A percentile compares a stretch with the other conserved stretches of the same genome.
phyloP scores from a whole-genome alignment of 2,329 filamentous ascomycete species.

The Conoideocrella luteorostrata region DNA sequence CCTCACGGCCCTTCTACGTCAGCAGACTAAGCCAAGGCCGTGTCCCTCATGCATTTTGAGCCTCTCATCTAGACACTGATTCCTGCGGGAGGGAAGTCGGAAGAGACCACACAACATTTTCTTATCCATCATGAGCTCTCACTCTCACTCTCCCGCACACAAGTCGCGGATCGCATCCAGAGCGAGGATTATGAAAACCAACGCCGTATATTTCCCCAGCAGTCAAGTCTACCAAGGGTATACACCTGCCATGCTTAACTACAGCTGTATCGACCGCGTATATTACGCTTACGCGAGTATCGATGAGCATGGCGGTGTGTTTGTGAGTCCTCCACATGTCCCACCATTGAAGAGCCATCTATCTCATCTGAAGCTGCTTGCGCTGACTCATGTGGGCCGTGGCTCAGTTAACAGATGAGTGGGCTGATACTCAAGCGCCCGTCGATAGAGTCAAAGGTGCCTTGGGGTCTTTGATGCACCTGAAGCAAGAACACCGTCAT shows the following conservation, averaged over 20 bases:
- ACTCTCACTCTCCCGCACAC: constrained; percentile 36
- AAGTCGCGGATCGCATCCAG: constrained; percentile 40
- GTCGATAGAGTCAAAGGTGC: constrained; percentile 68
- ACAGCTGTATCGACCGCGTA: constrained; percentile 71
- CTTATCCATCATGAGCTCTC: constrained; percentile 28
- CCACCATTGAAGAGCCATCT: background rate
- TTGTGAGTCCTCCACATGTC: constrained; percentile 46
- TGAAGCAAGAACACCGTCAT: constrained; percentile 65
- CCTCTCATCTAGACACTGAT: no score
- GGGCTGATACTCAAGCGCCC: constrained; percentile 64
- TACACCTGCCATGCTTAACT: constrained; percentile 66
- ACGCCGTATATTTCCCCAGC: constrained; percentile 83
- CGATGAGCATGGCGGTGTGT: constrained; percentile 64
- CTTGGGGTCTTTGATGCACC: constrained; percentile 63
- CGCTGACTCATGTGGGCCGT: constrained; percentile 19
- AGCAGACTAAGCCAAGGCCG: background rate
- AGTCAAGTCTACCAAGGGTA: constrained; percentile 66
- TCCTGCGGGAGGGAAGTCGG: no score
- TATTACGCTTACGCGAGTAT: constrained; percentile 80
- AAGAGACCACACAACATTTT: no score
- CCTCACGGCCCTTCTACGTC: background rate
- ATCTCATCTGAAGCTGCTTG: constrained; percentile 3
- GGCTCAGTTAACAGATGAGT: constrained; percentile 68
- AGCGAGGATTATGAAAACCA: constrained; percentile 51
- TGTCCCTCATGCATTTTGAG: no score